A percentile compares a stretch with the other conserved stretches of the same genome.
phyloP scores from a whole-genome alignment of 208 protist genomes.

The Acanthamoeba triangularis region DNA sequence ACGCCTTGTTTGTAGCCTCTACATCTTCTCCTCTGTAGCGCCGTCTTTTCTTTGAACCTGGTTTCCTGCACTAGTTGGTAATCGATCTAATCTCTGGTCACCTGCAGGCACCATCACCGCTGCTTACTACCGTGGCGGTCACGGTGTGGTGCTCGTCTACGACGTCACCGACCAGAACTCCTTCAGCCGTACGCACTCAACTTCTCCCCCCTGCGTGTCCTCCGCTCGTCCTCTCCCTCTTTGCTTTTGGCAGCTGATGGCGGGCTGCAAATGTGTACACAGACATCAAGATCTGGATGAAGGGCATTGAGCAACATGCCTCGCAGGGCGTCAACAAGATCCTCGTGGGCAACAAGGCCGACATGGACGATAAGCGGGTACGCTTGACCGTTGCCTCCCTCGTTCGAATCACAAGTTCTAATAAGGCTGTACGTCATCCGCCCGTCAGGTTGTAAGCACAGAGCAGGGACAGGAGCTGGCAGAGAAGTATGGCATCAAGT shows the following conservation, averaged over 20 bases:
- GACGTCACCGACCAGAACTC: slow-evolving; percentile 94
- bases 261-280: background rate
- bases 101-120: slow-evolving; percentile 61
- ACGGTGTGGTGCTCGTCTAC: slow-evolving; percentile 96
- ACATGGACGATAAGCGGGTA: slow-evolving; percentile 88
- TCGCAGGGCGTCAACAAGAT: slow-evolving; percentile 95
- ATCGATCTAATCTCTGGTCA: background rate
- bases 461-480: slow-evolving; percentile 89
- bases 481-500: slow-evolving; percentile 90
- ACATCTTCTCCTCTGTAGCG: slow-evolving; percentile 80
- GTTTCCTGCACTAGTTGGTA: slow-evolving; percentile 71
- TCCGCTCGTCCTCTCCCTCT: background rate
- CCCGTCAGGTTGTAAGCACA: slow-evolving; percentile 75
- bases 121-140: slow-evolving; percentile 96
- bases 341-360: slow-evolving; percentile 95
- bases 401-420: background rate
- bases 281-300: slow-evolving; percentile 94
- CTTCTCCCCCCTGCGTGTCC: background rate
- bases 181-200: slow-evolving; percentile 83
- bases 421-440: background rate
- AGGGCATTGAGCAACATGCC: slow-evolving; percentile 95
- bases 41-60: slow-evolving; percentile 75
- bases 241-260: background rate
- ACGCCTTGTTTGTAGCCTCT: too few relatives aligned
- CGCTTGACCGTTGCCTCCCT: background rate